Evolutionary conservation across 306 rosid species (phyloP).

Genomic region (Cucurbita pepo): DNA sequence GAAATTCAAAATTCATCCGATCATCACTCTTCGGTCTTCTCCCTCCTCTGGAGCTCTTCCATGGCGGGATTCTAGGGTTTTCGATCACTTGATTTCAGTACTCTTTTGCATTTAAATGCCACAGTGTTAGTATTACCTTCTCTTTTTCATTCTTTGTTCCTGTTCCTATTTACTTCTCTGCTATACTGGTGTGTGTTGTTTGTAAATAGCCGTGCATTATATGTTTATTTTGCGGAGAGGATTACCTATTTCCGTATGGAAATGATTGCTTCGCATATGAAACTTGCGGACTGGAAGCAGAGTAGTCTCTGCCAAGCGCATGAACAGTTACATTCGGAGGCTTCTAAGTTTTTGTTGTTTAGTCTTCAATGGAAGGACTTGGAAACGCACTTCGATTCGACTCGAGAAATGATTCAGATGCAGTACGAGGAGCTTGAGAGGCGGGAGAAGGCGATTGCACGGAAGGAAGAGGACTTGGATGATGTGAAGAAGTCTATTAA

Average conservation of each 20-base stretch:
- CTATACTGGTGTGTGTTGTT: neutral
- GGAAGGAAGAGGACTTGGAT: constrained; percentile 8
- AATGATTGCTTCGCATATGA: constrained; percentile 5
- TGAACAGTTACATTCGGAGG: constrained; percentile 15
- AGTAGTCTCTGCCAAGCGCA: constrained; percentile 9
- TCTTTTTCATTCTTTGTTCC: neutral
- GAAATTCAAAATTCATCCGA: too few species aligned
- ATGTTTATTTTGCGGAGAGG: neutral
- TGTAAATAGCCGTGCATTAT: neutral
- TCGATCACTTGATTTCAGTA: neutral
- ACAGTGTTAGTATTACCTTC: neutral
- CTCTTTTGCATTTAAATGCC: neutral
- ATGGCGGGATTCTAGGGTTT: neutral
- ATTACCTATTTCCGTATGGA: constrained; percentile 10
- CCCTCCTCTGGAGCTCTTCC: neutral
- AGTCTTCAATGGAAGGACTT: constrained; percentile 34
- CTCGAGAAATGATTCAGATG: neutral
- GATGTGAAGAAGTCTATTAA: neutral
- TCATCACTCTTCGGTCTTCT: neutral
- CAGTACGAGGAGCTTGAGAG: neutral
- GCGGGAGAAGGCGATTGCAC: constrained; percentile 6
- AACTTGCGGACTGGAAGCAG: constrained; percentile 18
- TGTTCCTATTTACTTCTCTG: neutral
- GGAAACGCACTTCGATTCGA: constrained; percentile 25
- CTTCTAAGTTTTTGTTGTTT: constrained; percentile 14